Percentiles rank a stretch among this genome's conserved stretches.
phyloP scores from a whole-genome alignment of 495 filamentous ascomycete genomes.

The Penicillium taxi region DNA sequence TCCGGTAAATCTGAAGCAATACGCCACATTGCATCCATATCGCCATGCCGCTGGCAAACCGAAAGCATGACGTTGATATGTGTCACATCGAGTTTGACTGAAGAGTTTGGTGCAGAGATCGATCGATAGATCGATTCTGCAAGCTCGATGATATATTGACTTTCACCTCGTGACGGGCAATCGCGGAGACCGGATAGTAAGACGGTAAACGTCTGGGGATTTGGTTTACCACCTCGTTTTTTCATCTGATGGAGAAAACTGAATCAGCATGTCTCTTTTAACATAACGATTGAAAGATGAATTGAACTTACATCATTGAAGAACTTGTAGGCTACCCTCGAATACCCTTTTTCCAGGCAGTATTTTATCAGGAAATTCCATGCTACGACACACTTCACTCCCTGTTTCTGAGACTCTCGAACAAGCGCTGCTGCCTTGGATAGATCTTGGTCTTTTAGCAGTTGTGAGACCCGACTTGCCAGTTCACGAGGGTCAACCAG shows the following conservation, averaged over 20 bases:
- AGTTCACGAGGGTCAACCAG: conserved; percentile 60
- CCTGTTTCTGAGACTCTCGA: conserved; percentile 44
- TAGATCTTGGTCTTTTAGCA: conserved; percentile 46
- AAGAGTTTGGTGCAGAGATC: conserved; percentile 50
- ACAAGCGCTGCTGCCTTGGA: conserved; percentile 59
- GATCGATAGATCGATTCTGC: conserved; percentile 65
- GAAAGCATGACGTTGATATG: conserved; percentile 82
- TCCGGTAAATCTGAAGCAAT: conserved; percentile 59
- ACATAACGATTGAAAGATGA: background rate
- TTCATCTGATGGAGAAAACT: conserved; percentile 64
- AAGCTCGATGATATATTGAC: background rate
- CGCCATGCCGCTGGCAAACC: conserved; percentile 59
- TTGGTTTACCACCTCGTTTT: conserved; percentile 70
- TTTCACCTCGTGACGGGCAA: conserved; percentile 40
- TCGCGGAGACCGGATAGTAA: conserved; percentile 69
- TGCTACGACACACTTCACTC: conserved; percentile 54
- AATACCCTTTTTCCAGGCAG: conserved; percentile 48
- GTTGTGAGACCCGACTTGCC: conserved; percentile 49
- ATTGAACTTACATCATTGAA: conserved; percentile 67
- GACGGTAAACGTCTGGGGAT: conserved; percentile 69
- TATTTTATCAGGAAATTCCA: conserved; percentile 85
- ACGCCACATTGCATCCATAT: conserved; percentile 69
- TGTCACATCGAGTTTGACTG: conserved; percentile 58
- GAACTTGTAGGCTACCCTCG: conserved; percentile 59
- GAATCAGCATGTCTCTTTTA: background rate